Percentiles rank a stretch among this genome's conserved stretches.
Evolutionary conservation across 2,329 filamentous ascomycete species (phyloP).

Genomic region (Cladosporium sphaerospermum): DNA sequence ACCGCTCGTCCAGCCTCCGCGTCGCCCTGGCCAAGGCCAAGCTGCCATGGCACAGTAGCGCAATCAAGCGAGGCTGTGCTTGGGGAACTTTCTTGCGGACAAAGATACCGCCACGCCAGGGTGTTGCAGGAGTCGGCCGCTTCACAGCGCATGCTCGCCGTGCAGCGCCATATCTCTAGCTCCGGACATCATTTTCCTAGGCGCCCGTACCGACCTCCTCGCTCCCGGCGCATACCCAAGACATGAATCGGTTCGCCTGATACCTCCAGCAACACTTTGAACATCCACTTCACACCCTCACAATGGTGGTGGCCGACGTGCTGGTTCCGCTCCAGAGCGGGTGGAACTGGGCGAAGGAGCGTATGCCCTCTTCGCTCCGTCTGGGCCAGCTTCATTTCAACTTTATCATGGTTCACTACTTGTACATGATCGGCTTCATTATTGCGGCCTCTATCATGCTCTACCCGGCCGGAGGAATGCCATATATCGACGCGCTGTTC

Average conservation of each 20-base stretch:
- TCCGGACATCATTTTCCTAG: not conserved
- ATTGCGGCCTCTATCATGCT: constrained; percentile 73
- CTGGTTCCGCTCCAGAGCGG: constrained; percentile 19
- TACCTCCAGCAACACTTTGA: not conserved
- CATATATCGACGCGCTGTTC: constrained; percentile 84
- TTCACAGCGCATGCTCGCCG: not conserved
- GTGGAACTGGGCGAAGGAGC: constrained; percentile 16
- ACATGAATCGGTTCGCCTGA: constrained; percentile 3
- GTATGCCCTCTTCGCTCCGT: constrained; percentile 14
- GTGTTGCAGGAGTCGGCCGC: not conserved
- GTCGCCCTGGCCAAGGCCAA: too few relatives aligned
- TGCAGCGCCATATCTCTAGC: not conserved
- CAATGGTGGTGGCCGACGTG: constrained; percentile 3
- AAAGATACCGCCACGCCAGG: too few relatives aligned
- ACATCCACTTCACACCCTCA: not conserved
- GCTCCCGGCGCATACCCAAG: not conserved
- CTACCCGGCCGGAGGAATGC: constrained; percentile 57
- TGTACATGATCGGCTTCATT: constrained; percentile 70
- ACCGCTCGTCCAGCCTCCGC: too few relatives aligned
- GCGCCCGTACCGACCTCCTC: not conserved
- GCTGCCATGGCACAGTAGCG: constrained; percentile 2
- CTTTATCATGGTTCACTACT: constrained; percentile 77
- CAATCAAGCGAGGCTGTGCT: constrained; percentile 7
- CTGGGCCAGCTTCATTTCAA: constrained; percentile 59
- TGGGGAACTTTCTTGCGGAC: too few relatives aligned